Evolutionary conservation across 2,329 filamentous ascomycete genomes (phyloP).

Genomic region (Diplodia scrobiculata): DNA sequence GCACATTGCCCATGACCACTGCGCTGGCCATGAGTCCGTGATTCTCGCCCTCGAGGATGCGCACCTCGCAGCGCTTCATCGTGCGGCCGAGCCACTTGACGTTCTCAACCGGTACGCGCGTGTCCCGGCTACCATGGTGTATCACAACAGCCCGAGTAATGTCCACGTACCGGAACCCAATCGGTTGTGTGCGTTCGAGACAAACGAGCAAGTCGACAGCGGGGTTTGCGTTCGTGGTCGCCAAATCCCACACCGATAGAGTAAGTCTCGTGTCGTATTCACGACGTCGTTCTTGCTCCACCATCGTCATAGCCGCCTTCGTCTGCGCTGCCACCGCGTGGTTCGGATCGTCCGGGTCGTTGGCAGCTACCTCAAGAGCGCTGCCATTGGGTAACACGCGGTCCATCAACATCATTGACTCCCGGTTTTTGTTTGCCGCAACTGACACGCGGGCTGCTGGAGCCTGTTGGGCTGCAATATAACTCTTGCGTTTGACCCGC

Average conservation of each 20-base stretch:
- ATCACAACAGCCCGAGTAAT: conserved; percentile 90
- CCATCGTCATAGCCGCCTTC: conserved; percentile 60
- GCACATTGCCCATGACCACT: conserved; percentile 85
- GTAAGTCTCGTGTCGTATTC: conserved; percentile 84
- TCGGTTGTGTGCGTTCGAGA: conserved; percentile 83
- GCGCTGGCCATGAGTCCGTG: conserved; percentile 97
- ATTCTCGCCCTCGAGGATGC: conserved; percentile 85
- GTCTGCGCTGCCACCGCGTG: conserved; percentile 38
- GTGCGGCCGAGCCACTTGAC: conserved; percentile 91
- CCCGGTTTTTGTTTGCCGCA: conserved; percentile 44
- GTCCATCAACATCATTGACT: conserved; percentile 55
- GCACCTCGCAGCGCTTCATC: conserved; percentile 90
- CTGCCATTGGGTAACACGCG: conserved; percentile 48
- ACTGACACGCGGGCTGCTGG: conserved; percentile 32
- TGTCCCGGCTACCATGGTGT: conserved; percentile 88
- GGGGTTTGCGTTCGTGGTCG: conserved; percentile 88
- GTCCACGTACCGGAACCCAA: conserved; percentile 96
- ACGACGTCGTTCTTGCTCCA: conserved; percentile 70
- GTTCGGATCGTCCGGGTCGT: conserved; percentile 38
- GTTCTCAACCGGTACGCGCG: conserved; percentile 90
- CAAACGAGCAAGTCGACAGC: conserved; percentile 92
- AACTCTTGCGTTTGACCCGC: conserved; percentile 33
- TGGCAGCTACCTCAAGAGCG: conserved; percentile 38
- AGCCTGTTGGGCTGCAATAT: conserved; percentile 31
- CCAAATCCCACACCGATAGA: conserved; percentile 89